Conservation (phyloP, 1,284 basidiomycete genomes). For the Thelephora terrestris region DNA sequence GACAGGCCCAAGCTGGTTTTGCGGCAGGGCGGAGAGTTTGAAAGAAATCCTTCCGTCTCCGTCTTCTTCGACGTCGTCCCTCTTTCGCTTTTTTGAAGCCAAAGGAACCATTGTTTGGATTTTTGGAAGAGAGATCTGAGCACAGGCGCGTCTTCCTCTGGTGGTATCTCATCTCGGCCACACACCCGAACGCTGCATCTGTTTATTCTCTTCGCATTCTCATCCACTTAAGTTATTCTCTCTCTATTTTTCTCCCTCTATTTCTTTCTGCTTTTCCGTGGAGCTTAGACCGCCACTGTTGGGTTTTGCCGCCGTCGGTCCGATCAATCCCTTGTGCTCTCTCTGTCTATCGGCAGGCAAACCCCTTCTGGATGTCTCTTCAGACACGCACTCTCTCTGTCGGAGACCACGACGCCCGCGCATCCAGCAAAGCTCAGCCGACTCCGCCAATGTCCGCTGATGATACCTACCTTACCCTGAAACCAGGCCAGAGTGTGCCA, state of each 20-base stretch:
- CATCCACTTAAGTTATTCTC: neutral
- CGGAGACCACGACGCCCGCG: neutral
- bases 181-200: neutral
- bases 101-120: constrained; percentile 11
- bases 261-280: too few species aligned
- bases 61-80: constrained; percentile 29
- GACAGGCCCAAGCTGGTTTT: constrained; percentile 51
- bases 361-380: neutral
- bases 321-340: neutral
- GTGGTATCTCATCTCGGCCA: neutral
- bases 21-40: constrained; percentile 33
- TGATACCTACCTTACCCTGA: too few species aligned
- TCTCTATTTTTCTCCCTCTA: neutral
- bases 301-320: neutral
- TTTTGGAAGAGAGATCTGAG: neutral
- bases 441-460: too few species aligned
- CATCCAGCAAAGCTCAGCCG: too few species aligned
- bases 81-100: constrained; percentile 52
- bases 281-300: neutral
- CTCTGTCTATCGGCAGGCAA: neutral
- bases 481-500: too few species aligned
- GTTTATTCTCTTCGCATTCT: neutral
- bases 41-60: constrained; percentile 33
- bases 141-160: constrained; percentile 1
- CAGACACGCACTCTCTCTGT: neutral